Evolutionary conservation across 1,284 basidiomycete species (phyloP), one percentile per base, ranked within the genome.

Genomic region (Ceraceosorus guamensis): DNA sequence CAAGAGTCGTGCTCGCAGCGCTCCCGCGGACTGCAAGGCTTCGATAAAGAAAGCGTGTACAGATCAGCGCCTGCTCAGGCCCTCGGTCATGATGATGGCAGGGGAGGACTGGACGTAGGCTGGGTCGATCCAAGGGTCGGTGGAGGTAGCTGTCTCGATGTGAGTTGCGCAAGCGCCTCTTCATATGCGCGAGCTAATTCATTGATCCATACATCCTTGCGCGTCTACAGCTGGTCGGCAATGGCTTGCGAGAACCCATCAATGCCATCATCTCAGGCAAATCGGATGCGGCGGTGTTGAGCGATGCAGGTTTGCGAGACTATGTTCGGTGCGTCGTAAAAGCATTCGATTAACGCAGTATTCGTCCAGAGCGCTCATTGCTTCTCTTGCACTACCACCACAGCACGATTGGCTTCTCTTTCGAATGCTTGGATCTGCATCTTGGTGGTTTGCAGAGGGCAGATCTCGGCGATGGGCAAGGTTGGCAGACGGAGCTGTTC

Each of bases 231-330:
- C 87, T 30, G 79, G 82, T 53, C 72, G 79, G 37, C 86, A 89
- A 16, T 85, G 88, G 89, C 6, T 82, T 88, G 53, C 88, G 89
- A 44, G 92, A 96, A 78, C 92, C 91, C 3, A 78, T 96, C 56
- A 96, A 97, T 66, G 81, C 83, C 55, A 89, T 96, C 71, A 79
- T 96, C 34, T 86, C 87, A n/a, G 87, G 82, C 30, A 80, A 85
- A 46, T 93, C 90, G 1, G 88, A 91, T 67, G 64, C 80, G 1
- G 79, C 77, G 3, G 85, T 95, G 0, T 80, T 95, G 45, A 81
- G 83, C 13, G 83, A 87, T 66, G 78, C 79, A 24, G 91, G 91
- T 0, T 79, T 92, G 55, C 80, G 84, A 45, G 91, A 91, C 73
- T 93, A 88, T 77, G 85, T 82, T 70, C 78, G 83, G 82, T 84